Percentiles rank a stretch among this genome's conserved stretches.
Conservation (phyloP, 441 rosid species). For the Pelargonium fulgidum region DNA sequence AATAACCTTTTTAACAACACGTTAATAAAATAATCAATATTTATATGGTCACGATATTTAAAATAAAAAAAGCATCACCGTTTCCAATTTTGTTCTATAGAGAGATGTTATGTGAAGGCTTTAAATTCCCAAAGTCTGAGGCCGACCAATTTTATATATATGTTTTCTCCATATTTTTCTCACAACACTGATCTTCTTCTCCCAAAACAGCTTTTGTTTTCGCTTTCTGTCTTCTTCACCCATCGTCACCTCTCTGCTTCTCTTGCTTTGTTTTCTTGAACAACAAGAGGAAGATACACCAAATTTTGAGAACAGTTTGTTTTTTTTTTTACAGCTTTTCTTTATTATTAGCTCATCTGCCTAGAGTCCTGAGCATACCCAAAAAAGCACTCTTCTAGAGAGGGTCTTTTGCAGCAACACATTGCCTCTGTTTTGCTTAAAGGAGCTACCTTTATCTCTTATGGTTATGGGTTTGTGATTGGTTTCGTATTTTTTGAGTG, state of each 20-base stretch:
- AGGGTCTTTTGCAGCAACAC: neutral
- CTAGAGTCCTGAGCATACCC: neutral
- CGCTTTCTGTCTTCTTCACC: neutral
- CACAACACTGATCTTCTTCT: slow-evolving; percentile 17
- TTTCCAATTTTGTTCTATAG: too few relatives aligned
- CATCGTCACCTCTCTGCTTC: neutral
- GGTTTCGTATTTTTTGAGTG: slow-evolving; percentile 15
- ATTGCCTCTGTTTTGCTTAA: neutral
- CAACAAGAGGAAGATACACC: neutral
- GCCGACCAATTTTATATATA: slow-evolving; percentile 20
- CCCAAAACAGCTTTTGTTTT: slow-evolving; percentile 20
- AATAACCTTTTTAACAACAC: too few relatives aligned
- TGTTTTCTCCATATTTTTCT: slow-evolving; percentile 15
- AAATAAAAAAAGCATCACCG: too few relatives aligned
- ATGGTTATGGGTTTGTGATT: slow-evolving; percentile 18
- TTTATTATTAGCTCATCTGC: neutral
- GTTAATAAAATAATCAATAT: too few relatives aligned
- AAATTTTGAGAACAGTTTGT: neutral
- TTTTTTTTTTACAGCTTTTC: neutral
- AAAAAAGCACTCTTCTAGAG: neutral
- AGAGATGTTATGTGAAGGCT: too few relatives aligned
- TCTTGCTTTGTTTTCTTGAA: slow-evolving; percentile 16
- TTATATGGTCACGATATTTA: too few relatives aligned
- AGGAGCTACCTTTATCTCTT: neutral
- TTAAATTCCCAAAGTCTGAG: slow-evolving; percentile 22